Base-by-base conservation (phyloP, 257 asterid species). In the Schizonepeta tenuifolia region DNA sequence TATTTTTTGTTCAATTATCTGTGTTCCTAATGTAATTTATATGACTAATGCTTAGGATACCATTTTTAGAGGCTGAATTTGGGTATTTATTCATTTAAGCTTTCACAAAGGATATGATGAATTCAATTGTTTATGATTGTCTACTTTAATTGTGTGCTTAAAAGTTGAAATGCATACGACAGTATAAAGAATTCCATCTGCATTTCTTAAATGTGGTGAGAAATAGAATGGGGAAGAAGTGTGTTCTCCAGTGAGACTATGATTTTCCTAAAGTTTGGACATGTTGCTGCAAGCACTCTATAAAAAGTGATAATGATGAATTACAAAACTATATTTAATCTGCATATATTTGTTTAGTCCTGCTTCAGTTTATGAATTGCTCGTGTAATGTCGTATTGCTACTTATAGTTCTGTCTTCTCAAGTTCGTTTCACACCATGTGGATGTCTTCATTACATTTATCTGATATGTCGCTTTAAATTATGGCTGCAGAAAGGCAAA, bases 401-500 rank as follows among this genome's bases (percentile, higher is more conserved):
- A 14, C 33, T 2, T 28, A 28, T 28, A 28, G 3, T 28, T 28
- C 33, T 28, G 33, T 28, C 4, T 28, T 28, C 33, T 28, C 33
- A 28, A 2, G 33, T 28, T 28, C 33, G 33, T 28, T 28, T 28
- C 5, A 4, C 3, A 28, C 33, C 33, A 4, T 28, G 15, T 38
- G 7, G 26, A 21, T 11, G 22, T 15, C 53, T 53, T 41, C 3
- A 21, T 41, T 65, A 9, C 15, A 28, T 55, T 40, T 61, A 71
- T 77, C 36, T 78, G 53, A 40, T 55, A 14, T 50, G 20, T 67
- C 10, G 60, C 67, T 43, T 49, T 77, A 1, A 28, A 28, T 28
- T 28, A 28, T 77, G 62, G 51, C 46, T 72, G 67, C 86, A 84
- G 93, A 80, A 56, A 69, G 46, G 2, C 74, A 78, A 61, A 80